Evolutionary conservation across 192 early-diverging fungal genomes (phyloP), one percentile per base, ranked within the genome.

Genomic region (Pilaira anomala): DNA sequence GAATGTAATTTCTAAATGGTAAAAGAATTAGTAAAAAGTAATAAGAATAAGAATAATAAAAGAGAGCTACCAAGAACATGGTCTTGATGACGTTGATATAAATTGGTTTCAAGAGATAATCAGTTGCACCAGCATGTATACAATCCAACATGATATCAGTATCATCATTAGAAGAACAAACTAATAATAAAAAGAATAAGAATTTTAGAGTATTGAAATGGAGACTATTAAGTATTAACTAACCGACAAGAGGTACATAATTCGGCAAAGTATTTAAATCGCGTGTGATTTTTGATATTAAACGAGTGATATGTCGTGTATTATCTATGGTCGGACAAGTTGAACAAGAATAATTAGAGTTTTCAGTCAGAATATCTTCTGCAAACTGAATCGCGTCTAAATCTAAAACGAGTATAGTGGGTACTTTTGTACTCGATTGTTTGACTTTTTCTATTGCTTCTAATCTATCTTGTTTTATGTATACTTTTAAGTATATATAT

Each of bases 81-180:
- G 82, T 80, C 57, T 77, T 75, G n/a, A 78, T 68, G 4, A 74
- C 76, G 48, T 79, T 68, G 36, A 73, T 52, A 22, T 69, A 58
- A 19, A 83, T 59, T 13, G 82, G 82, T 65, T 79, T 80, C 33
- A 81, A 36, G 39, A 83, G 49, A 48, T 76, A 80, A 60, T 83
- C 82, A 9, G 72, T 66, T 9, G 80, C 82, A 29, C 82, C 82
- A 16, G 75, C 61, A 25, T 83, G 81, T 48, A 83, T 68, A 53
- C 80, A 69, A 24, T 77, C 70, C 42, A 74, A 28, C 65, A 81
- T 79, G 29, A 76, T 69, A 14, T 71, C 64, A 2, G 62, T 21
- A 24, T 60, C 55, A 40, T 70, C 68, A 48, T 68, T 60, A 9
- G 29, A 60, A 11, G 76, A 77, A 50, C 58, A 77, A 16, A 77